These are phyloP conservation scores for Candida labiduridarum DNA, from an alignment of 1,139 yeast species.

Conservation along the genomic window DNA sequence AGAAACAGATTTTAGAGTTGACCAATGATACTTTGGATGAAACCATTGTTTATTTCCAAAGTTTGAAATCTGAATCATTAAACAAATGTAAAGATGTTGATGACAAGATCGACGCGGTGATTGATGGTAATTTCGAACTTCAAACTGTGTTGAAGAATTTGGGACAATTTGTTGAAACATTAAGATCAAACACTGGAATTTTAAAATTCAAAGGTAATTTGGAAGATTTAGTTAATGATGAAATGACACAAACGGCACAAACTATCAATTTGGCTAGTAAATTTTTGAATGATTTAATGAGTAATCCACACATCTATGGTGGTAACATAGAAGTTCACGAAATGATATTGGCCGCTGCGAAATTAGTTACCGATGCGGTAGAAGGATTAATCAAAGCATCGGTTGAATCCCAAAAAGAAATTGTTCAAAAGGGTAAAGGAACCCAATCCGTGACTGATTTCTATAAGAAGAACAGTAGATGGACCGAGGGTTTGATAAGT, in stretches of 20 bases:
- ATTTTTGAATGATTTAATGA: slow-evolving; percentile 57
- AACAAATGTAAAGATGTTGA: slow-evolving; percentile 55
- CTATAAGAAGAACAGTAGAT: slow-evolving; percentile 84
- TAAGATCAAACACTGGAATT: slow-evolving; percentile 47
- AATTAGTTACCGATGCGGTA: slow-evolving; percentile 80
- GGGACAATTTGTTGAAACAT: slow-evolving; percentile 55
- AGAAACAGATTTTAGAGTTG: slow-evolving; percentile 50
- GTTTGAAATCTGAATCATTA: slow-evolving; percentile 57
- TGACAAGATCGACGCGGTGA: slow-evolving; percentile 75
- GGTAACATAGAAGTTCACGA: slow-evolving; percentile 74
- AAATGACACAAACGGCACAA: slow-evolving; percentile 71
- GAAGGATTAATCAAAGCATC: slow-evolving; percentile 74
- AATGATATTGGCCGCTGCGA: slow-evolving; percentile 76
- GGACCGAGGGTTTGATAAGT: slow-evolving; percentile 94
- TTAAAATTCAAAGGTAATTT: slow-evolving; percentile 53
- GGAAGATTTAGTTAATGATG: slow-evolving; percentile 70
- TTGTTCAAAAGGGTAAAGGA: slow-evolving; percentile 74
- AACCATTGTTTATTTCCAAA: slow-evolving; percentile 63
- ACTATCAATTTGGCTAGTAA: slow-evolving; percentile 69
- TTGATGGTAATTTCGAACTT: slow-evolving; percentile 72
- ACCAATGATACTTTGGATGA: slow-evolving; percentile 63
- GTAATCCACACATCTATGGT: slow-evolving; percentile 57
- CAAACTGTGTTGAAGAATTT: slow-evolving; percentile 71
- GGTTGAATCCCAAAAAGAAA: slow-evolving; percentile 80
- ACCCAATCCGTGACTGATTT: slow-evolving; percentile 69